Evolutionary conservation across 768 basidiomycete species (phyloP).

Genomic region (Tephrocybe sp.): DNA sequence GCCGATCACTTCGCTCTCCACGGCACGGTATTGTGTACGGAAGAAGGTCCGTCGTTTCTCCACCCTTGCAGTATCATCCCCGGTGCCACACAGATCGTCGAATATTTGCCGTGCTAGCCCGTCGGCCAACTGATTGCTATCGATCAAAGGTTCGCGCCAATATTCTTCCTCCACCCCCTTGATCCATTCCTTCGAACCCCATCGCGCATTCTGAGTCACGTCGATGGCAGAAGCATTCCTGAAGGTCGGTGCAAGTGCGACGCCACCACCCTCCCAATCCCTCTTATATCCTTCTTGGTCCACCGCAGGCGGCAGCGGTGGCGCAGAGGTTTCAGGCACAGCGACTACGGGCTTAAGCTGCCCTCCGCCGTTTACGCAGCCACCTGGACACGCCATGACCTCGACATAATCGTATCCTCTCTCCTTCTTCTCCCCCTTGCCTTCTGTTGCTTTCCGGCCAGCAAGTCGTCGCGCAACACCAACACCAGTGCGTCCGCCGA

Average conservation of each 20-base stretch:
- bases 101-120: slow-evolving; percentile 29
- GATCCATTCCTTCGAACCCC: slow-evolving; percentile 86
- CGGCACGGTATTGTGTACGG: slow-evolving; percentile 81
- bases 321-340: not conserved
- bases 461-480: slow-evolving; percentile 24
- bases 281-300: slow-evolving; percentile 69
- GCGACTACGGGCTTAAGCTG: slow-evolving; percentile 56
- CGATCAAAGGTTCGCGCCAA: slow-evolving; percentile 48
- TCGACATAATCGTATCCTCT: slow-evolving; percentile 86
- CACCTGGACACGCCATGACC: slow-evolving; percentile 98
- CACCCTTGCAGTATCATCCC: slow-evolving; percentile 40
- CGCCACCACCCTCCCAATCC: slow-evolving; percentile 61
- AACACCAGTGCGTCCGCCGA: slow-evolving; percentile 25
- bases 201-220: slow-evolving; percentile 52
- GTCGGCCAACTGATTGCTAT: slow-evolving; percentile 30
- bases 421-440: slow-evolving; percentile 35
- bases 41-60: slow-evolving; percentile 48
- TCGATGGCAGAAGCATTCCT: slow-evolving; percentile 8
- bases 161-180: slow-evolving; percentile 79
- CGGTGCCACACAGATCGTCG: slow-evolving; percentile 29
- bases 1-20: slow-evolving; percentile 83
- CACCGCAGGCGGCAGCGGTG: slow-evolving; percentile 18
- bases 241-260: slow-evolving; percentile 25
- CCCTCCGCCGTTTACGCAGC: slow-evolving; percentile 97
- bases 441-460: slow-evolving; percentile 27